These are phyloP conservation scores for Hygrophoropsis aurantiaca DNA, from an alignment of 768 basidiomycete genomes.

Conservation along the genomic window DNA sequence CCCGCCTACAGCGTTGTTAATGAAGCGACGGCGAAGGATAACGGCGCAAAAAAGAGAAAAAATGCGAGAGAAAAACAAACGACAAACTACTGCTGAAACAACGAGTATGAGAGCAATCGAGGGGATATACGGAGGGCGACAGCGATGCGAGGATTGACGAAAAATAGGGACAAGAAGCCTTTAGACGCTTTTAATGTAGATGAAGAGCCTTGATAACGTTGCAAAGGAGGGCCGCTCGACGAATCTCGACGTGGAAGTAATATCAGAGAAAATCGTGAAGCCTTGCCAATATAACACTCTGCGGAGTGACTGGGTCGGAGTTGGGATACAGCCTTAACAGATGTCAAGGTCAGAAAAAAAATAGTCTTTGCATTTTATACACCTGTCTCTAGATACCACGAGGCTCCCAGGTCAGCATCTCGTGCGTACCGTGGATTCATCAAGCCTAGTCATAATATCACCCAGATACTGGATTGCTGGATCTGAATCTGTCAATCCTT, in stretches of 20 bases:
- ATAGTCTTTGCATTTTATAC: background rate
- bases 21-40: too few relatives aligned
- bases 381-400: background rate
- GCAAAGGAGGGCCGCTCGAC: conserved; percentile 8
- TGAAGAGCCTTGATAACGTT: conserved; percentile 7
- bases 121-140: conserved; percentile 21
- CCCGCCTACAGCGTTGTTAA: too few relatives aligned
- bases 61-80: conserved; percentile 21
- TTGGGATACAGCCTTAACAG: background rate
- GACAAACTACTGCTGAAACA: conserved; percentile 23
- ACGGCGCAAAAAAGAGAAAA: conserved; percentile 26
- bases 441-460: background rate
- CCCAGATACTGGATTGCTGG: background rate
- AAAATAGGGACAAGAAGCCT: conserved; percentile 23
- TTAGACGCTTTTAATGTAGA: conserved; percentile 34
- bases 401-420: background rate
- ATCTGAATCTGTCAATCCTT: background rate
- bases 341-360: background rate
- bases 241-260: conserved; percentile 17
- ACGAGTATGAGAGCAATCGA: conserved; percentile 26
- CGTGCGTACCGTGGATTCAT: background rate
- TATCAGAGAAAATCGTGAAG: conserved; percentile 5
- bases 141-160: conserved; percentile 34
- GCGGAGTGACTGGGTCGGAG: background rate
- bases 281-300: background rate